Percentiles rank a stretch among this genome's conserved stretches.
phyloP scores from a whole-genome alignment of 1,284 basidiomycete genomes.

The Leccinum solheimii region DNA sequence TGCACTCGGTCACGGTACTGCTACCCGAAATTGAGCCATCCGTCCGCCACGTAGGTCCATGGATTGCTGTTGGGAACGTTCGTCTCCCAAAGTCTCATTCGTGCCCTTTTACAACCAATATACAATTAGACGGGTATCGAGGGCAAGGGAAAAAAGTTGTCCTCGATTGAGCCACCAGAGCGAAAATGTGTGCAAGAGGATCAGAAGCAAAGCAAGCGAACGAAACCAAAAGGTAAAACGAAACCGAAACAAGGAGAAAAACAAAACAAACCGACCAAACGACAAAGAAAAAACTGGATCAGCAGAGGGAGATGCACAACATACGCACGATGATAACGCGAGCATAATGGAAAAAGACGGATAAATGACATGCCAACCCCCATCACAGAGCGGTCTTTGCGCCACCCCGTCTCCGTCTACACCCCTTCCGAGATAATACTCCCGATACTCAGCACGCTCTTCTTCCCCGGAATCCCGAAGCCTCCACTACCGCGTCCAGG shows the following conservation, averaged over 20 bases:
- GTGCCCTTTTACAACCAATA: conserved; percentile 35
- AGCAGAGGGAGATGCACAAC: neutral
- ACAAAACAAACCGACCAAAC: neutral
- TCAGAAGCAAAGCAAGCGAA: neutral
- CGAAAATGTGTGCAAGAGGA: neutral
- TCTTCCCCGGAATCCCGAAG: conserved; percentile 43
- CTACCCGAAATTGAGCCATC: conserved; percentile 18
- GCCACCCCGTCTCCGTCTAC: conserved; percentile 2
- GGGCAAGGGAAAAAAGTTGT: neutral
- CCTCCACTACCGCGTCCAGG: conserved; percentile 26
- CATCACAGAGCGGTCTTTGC: neutral
- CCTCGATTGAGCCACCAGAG: conserved; percentile 1
- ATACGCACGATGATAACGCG: neutral
- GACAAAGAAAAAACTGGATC: neutral
- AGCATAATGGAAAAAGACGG: conserved; percentile 13
- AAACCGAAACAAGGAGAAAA: neutral
- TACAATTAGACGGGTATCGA: conserved; percentile 5
- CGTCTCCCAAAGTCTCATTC: conserved; percentile 32
- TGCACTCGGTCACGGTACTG: neutral
- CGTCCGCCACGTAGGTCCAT: conserved; percentile 39
- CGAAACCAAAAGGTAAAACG: neutral
- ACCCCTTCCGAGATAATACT: conserved; percentile 60
- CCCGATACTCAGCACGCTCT: conserved; percentile 70
- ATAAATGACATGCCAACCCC: neutral
- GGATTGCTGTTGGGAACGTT: conserved; percentile 63